phyloP scores from a whole-genome alignment of 805 yeast species.

The Tetrapisispora pingtungensis region DNA sequence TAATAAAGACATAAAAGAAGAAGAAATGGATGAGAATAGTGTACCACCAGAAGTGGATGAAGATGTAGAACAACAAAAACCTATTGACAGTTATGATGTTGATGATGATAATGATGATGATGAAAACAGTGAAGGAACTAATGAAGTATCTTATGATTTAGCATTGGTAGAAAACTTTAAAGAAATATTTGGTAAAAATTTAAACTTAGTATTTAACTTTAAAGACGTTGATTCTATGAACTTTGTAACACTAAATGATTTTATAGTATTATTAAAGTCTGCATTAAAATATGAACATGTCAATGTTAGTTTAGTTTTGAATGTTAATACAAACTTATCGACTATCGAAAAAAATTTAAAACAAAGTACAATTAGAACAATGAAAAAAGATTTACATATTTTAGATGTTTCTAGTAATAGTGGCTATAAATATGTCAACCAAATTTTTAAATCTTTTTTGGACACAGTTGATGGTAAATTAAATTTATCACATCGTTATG shows the following conservation, averaged over 20 bases:
- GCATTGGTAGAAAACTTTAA: conserved; percentile 26
- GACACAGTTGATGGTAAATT: conserved; percentile 29
- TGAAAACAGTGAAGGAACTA: background rate
- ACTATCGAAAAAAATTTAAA: conserved; percentile 27
- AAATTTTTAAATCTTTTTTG: conserved; percentile 26
- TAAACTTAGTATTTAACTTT: conserved; percentile 25
- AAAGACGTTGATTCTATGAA: conserved; percentile 28
- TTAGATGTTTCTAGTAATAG: conserved; percentile 28
- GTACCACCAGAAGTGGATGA: conserved; percentile 7
- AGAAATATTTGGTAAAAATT: conserved; percentile 16
- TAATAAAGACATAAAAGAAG: background rate
- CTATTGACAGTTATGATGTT: too few relatives aligned
- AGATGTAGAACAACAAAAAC: conserved; percentile 2
- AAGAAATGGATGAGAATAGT: conserved; percentile 4
- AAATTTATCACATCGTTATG: conserved; percentile 24
- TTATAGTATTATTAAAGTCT: conserved; percentile 20
- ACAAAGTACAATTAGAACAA: conserved; percentile 24
- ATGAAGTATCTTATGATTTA: conserved; percentile 24
- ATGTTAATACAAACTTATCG: conserved; percentile 26
- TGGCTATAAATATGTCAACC: conserved; percentile 26
- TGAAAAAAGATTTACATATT: conserved; percentile 19
- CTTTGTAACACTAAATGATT: conserved; percentile 21
- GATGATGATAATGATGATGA: conserved; percentile 1
- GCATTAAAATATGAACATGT: conserved; percentile 21
- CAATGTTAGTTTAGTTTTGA: conserved; percentile 22